Base-by-base conservation (phyloP, 2,329 filamentous ascomycete genomes). In the Rutstroemia sp. region DNA sequence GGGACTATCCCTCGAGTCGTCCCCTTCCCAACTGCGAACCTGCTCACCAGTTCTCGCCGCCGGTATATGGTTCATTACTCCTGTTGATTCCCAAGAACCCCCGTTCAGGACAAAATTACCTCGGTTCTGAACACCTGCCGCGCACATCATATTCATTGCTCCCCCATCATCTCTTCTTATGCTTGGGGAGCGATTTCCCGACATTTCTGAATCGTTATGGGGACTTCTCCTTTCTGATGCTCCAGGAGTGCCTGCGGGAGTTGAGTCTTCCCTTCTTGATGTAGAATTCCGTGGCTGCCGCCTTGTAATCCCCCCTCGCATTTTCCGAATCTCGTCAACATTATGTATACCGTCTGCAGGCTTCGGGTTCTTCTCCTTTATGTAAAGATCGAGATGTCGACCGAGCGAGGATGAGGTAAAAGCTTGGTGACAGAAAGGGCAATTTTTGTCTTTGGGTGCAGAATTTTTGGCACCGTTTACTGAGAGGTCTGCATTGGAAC, bases 401-500 rank as follows among this genome's bases (percentile, higher is more conserved):
- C 92, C 92, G 53, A 97, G 82, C 2, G 90, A 95, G 16, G 91
- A 96, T 1, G 92, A 96, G 16, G 92, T 96, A 70, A 96, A 97
- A 6, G 87, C 79, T 71, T 96, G 90, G 48, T 84, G 79, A 71
- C 92, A 97, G 74, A 90, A 97, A 38, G 86, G 88, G 71, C 92
- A 96, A 62, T 79, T 85, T 69, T 89, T 90, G 75, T 97, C 92
- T 73, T 97, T 97, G 2, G 65, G 59, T 46, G 67, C 65, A 46
- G 56, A 53, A 21, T 58, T 54, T 53, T 65, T 66, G 39, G 60
- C 59, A 9, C 66, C 65, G 45, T 69, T 68, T 5, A 66, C 63
- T 55, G 68, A 69, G 47, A 61, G 60, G 54, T 70, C 66, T 37
- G 66, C 67, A 41, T 59, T 69, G 21, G 68, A 69, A 50, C 66